Percentiles rank a stretch among this genome's conserved stretches.
Evolutionary conservation across 257 asterid genomes (phyloP).

Genomic region (Capsicum pubescens): DNA sequence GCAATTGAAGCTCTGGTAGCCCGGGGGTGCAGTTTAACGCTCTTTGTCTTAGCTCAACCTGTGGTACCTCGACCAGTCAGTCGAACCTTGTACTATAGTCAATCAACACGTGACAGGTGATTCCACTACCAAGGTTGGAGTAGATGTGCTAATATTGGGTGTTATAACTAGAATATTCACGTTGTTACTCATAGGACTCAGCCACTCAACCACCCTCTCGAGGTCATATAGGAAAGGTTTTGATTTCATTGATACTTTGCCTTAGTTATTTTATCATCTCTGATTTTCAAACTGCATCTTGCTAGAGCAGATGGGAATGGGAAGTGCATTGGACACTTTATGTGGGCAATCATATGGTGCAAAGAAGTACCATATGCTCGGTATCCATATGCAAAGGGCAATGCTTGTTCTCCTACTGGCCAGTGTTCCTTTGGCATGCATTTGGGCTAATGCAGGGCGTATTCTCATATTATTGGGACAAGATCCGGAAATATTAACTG

Average conservation of each 20-base stretch:
- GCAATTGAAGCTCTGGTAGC: no score
- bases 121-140: no score
- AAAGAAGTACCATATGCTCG: conserved; percentile 66
- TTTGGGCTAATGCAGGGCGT: conserved; percentile 68
- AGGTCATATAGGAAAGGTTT: background rate
- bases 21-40: no score
- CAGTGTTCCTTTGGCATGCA: conserved; percentile 55
- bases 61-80: no score
- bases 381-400: conserved; percentile 71
- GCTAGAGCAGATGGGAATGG: conserved; percentile 59
- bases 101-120: no score
- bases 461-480: conserved; percentile 58
- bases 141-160: no score
- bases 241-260: background rate
- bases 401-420: conserved; percentile 61
- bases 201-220: background rate
- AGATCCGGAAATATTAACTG: conserved; percentile 62
- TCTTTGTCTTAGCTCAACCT: no score
- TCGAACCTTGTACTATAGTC: no score
- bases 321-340: conserved; percentile 66
- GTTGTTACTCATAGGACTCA: background rate
- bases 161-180: no score
- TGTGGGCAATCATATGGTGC: conserved; percentile 76
- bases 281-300: background rate
- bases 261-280: background rate